Evolutionary conservation across 345 rosid species (phyloP), one percentile per base, ranked within the genome.

Genomic region (Salix brachista): DNA sequence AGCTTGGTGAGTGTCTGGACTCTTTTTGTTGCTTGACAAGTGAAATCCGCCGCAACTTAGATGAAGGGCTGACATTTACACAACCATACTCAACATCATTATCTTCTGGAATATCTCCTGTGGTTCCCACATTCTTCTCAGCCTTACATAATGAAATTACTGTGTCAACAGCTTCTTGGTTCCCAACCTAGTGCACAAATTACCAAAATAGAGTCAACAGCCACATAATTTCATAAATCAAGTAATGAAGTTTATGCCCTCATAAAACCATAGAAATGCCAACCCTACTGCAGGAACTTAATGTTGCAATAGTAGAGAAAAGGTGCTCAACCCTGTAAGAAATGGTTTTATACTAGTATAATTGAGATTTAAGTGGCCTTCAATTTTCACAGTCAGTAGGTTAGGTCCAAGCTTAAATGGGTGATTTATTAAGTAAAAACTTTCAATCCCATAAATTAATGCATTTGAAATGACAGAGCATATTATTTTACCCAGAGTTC

Each of bases 101-200:
- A 39, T 81, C 84, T 69, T 77, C 77, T 21, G 14, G 12, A 32
- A 75, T 25, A 74, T 76, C 83, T 67, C 39, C 54, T 1, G n/a
- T 23, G 4, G 80, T 46, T 46, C 67, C 79, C 10, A 44, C 32
- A 79, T 81, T 84, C 82, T 85, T 88, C 68, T 80, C 87, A 48
- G 68, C 81, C 79, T 68, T 46, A 30, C 83, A 80, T 44, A 81
- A 69, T 13, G 44, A 14, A 69, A 74, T 72, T 66, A 92, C 87
- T 1, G 76, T 80, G 75, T 91, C 91, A 70, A 92, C 78, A 10
- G 90, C 94, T 83, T 94, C 96, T 82, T 94, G 97, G 77, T 87
- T 84, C 73, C 90, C 83, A 75, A 92, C 93, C 92, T 88, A 80
- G 19, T 58, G 71, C 65, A 39, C 71, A 21, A 25, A 65, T 41